A percentile compares a stretch with the other conserved stretches of the same genome.
phyloP scores from a whole-genome alignment of 495 filamentous ascomycete genomes.

The Friedmanniomyces endolithicus region DNA sequence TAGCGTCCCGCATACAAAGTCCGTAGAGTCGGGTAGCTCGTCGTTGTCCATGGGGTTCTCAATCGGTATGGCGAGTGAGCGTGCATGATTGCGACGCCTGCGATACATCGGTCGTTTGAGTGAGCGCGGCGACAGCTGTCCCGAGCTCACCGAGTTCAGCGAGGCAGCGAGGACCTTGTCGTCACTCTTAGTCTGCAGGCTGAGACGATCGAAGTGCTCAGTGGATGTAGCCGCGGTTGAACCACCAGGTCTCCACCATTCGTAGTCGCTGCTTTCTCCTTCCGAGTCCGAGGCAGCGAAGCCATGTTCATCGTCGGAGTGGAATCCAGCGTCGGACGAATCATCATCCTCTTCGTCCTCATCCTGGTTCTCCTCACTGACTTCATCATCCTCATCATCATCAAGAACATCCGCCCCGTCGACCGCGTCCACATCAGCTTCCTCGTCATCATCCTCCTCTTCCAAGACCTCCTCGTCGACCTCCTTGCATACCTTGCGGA shows the following conservation, averaged over 20 bases:
- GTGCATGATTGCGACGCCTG: conserved; percentile 23
- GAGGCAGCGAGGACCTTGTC: conserved; percentile 47
- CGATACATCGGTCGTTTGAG: conserved; percentile 26
- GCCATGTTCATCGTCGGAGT: conserved; percentile 91
- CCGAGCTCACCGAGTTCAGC: conserved; percentile 45
- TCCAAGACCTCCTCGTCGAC: conserved; percentile 73
- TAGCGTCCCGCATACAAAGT: conserved; percentile 93
- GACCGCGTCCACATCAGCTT: conserved; percentile 26
- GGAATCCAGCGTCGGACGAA: conserved; percentile 56
- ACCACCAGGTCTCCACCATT: conserved; percentile 62
- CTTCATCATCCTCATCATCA: conserved; percentile 41
- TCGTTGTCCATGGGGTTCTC: conserved; percentile 43
- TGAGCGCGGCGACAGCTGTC: conserved; percentile 26
- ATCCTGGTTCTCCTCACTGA: conserved; percentile 42
- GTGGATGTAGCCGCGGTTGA: conserved; percentile 45
- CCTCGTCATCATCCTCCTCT: conserved; percentile 35
- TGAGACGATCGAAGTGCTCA: conserved; percentile 38
- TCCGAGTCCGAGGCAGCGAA: conserved; percentile 83
- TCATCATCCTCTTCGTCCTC: conserved; percentile 42
- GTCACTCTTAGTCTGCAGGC: background rate
- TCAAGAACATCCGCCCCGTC: conserved; percentile 31
- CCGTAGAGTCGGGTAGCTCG: conserved; percentile 87
- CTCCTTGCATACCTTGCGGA: conserved; percentile 78
- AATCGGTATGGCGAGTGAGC: conserved; percentile 30
- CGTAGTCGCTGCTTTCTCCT: conserved; percentile 62